Evolutionary conservation across 768 basidiomycete genomes (phyloP).

Genomic region (Serendipita sp.): DNA sequence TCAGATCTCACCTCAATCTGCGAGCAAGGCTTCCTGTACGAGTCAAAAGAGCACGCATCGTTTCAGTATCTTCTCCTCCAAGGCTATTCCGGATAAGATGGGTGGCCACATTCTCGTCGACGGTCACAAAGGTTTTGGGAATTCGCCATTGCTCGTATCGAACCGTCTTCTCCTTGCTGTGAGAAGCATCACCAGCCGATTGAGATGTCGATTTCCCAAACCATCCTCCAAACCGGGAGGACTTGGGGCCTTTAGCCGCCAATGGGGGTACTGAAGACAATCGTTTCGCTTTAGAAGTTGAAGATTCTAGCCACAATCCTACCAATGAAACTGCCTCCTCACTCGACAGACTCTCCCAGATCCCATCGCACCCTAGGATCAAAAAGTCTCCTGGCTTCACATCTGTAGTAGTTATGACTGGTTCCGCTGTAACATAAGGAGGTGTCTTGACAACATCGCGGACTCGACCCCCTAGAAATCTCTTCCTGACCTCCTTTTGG

Average conservation of each 20-base stretch:
- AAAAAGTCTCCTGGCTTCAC: slow-evolving; percentile 35
- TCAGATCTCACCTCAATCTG: slow-evolving; percentile 22
- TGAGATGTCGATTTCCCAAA: slow-evolving; percentile 14
- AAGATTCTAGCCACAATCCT: slow-evolving; percentile 28
- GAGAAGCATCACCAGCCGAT: slow-evolving; percentile 17
- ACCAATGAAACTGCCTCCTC: slow-evolving; percentile 40
- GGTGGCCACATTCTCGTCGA: slow-evolving; percentile 29
- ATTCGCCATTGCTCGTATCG: slow-evolving; percentile 24
- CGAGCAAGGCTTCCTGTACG: slow-evolving; percentile 25
- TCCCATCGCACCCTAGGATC: slow-evolving; percentile 34
- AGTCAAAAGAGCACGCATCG: slow-evolving; percentile 25
- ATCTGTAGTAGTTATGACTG: slow-evolving; percentile 28
- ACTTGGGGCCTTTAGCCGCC: slow-evolving; percentile 8
- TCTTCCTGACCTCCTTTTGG: slow-evolving; percentile 22
- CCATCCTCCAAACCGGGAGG: background rate
- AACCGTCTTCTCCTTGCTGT: slow-evolving; percentile 19
- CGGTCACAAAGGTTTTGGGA: slow-evolving; percentile 26
- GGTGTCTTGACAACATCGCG: slow-evolving; percentile 26
- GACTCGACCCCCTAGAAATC: slow-evolving; percentile 20
- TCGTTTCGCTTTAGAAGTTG: slow-evolving; percentile 6
- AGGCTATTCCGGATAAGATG: slow-evolving; percentile 40
- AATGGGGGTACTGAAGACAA: background rate
- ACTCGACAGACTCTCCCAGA: slow-evolving; percentile 38
- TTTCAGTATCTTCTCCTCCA: slow-evolving; percentile 32
- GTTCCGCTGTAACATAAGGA: slow-evolving; percentile 36